These are phyloP conservation scores for Polytrichum formosum DNA, from an alignment of 225 moss, liverwort and hornwort genomes.

Conservation along the genomic window DNA sequence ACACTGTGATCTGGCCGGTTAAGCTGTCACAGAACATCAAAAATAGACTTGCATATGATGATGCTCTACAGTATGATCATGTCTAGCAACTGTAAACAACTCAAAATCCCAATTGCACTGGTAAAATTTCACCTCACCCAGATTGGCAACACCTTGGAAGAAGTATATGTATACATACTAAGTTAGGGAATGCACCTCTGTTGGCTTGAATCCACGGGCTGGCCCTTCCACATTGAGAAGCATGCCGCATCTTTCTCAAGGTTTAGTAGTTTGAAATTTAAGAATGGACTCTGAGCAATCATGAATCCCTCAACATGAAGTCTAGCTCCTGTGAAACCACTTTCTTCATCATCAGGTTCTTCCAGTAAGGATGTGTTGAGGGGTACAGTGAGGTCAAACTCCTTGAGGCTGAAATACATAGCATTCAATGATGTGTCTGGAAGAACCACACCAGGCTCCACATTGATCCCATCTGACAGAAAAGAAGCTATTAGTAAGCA, in stretches of 20 bases:
- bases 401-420: slow-evolving; percentile 88
- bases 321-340: slow-evolving; percentile 88
- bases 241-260: slow-evolving; percentile 94
- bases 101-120: too few relatives aligned
- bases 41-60: too few relatives aligned
- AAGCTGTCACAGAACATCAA: too few relatives aligned
- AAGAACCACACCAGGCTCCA: slow-evolving; percentile 81
- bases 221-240: slow-evolving; percentile 93
- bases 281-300: slow-evolving; percentile 92
- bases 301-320: slow-evolving; percentile 94
- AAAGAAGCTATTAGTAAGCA: slow-evolving; percentile 95
- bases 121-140: too few relatives aligned
- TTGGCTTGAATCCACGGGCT: slow-evolving; percentile 96
- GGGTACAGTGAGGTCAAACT: slow-evolving; percentile 82
- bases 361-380: slow-evolving; percentile 46
- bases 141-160: too few relatives aligned
- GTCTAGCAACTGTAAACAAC: too few relatives aligned
- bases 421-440: slow-evolving; percentile 92
- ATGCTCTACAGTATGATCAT: too few relatives aligned
- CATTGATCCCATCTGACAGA: slow-evolving; percentile 88
- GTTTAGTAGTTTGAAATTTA: slow-evolving; percentile 73
- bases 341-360: slow-evolving; percentile 44
- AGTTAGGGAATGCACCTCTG: slow-evolving; percentile 43
- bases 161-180: too few relatives aligned
- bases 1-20: too few relatives aligned